phyloP scores from a whole-genome alignment of 73 alveolate genomes.

The Tetrahymena malaccensis region DNA sequence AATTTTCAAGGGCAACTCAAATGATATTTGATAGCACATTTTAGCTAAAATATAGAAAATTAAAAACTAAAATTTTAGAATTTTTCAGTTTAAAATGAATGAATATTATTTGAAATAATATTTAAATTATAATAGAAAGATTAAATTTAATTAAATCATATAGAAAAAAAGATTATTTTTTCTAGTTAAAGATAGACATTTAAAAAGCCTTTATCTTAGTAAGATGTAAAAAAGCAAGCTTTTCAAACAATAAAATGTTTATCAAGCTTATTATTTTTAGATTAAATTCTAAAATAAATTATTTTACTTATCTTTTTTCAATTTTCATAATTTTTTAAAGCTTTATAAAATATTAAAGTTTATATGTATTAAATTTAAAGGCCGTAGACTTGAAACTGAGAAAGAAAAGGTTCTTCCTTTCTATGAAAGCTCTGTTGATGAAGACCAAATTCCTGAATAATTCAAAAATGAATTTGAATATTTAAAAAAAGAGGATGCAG shows the following conservation, averaged over 20 bases:
- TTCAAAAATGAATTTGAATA: conserved; percentile 77
- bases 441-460: conserved; percentile 74
- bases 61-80: too few relatives aligned
- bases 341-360: not conserved
- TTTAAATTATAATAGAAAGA: not conserved
- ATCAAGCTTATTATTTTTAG: too few relatives aligned
- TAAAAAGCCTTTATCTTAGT: not conserved
- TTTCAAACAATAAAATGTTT: too few relatives aligned
- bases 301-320: not conserved
- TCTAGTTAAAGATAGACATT: not conserved
- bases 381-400: conserved; percentile 91
- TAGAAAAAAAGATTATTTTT: not conserved
- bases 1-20: not conserved
- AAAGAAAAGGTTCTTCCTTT: conserved; percentile 95
- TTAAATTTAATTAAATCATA: not conserved
- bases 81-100: not conserved
- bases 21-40: not conserved
- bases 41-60: not conserved
- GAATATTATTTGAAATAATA: not conserved
- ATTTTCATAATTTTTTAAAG: not conserved
- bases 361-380: not conserved
- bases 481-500: conserved; percentile 73
- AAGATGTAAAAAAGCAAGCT: too few relatives aligned
- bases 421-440: conserved; percentile 80
- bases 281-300: not conserved